Evolutionary conservation across 2,329 filamentous ascomycete genomes (phyloP).

Genomic region (Cytospora chrysosperma): DNA sequence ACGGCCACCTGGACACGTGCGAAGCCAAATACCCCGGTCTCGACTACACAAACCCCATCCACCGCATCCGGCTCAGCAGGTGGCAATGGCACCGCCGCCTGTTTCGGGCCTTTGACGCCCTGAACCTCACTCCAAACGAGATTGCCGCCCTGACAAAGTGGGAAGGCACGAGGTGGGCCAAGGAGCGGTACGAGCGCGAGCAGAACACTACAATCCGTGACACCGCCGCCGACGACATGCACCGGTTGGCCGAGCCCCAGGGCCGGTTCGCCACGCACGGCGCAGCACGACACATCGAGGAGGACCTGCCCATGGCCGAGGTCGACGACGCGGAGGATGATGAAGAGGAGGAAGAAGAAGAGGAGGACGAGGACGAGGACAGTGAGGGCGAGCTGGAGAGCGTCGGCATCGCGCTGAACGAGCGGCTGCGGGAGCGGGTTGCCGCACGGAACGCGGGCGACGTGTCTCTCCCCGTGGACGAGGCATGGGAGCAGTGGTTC

Average conservation of each 20-base stretch:
- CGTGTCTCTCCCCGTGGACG: conserved; percentile 59
- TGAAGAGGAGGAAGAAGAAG: conserved; percentile 38
- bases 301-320: conserved; percentile 14
- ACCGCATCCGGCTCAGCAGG: conserved; percentile 74
- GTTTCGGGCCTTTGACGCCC: conserved; percentile 71
- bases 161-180: conserved; percentile 82
- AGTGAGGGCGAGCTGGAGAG: conserved; percentile 56
- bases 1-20: conserved; percentile 74
- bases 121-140: conserved; percentile 67
- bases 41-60: conserved; percentile 71
- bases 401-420: conserved; percentile 61
- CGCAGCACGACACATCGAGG: conserved; percentile 3
- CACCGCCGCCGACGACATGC: conserved; percentile 68
- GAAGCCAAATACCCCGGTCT: conserved; percentile 81
- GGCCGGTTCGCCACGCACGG: conserved; percentile 29
- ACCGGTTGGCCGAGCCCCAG: conserved; percentile 56
- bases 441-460: conserved; percentile 63
- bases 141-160: conserved; percentile 73
- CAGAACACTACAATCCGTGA: conserved; percentile 69
- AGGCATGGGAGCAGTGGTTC: conserved; percentile 73
- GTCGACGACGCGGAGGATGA: conserved; percentile 32
- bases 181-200: conserved; percentile 75
- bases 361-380: conserved; percentile 46
- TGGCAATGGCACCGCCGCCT: conserved; percentile 75
- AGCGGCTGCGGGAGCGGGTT: conserved; percentile 63